Evolutionary conservation across 225 moss, liverwort and hornwort species (phyloP), one percentile per base, ranked within the genome.

Genomic region (Straminergon stramineum): DNA sequence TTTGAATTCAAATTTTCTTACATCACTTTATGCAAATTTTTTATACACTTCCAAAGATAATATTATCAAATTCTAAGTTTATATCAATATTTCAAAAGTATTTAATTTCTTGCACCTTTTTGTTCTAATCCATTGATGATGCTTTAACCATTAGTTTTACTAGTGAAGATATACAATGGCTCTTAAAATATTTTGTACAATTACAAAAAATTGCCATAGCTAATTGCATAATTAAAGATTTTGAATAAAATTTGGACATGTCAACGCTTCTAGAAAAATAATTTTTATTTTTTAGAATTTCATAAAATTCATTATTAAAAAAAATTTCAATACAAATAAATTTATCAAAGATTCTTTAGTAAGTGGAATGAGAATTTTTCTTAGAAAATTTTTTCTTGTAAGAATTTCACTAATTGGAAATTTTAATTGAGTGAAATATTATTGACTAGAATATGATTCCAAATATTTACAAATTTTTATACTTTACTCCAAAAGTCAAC

Each of bases 121-220:
- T 15, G 8, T 1, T 2, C 0, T 15, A 7, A 41, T 71, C 8
- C 5, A 71, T 26, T 41, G 26, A 71, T 41, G 71, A 41, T 41
- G 3, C 15, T 24, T 0, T 24, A 4, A 13, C 11, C 20, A 20
- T 0, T 0, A 6, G 3, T 5, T 55, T 16, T 17, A 17, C 17
- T 55, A 17, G 64, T 35, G 2, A 35, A 67, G 35, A 35, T 15
- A 66, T 7, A 69, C 15, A 37, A 1, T 37, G 12, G 12, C 1
- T n/a, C 21, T n/a, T 3, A 22, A n/a, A 69, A 21, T 69, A 1
- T n/a, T 69, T 69, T 11, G 4, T 2, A 37, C 12, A 66, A 7
- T 13, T n/a, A n/a, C 7, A 13, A 14, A 56, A 21, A 12, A 37
- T 69, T n/a, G 69, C 11, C 7, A n/a, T 12, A 13, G n/a, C 3